Evolutionary conservation across 2,329 filamentous ascomycete genomes (phyloP), one percentile per base, ranked within the genome.

Genomic region (Pseudogymnoascus sp.): DNA sequence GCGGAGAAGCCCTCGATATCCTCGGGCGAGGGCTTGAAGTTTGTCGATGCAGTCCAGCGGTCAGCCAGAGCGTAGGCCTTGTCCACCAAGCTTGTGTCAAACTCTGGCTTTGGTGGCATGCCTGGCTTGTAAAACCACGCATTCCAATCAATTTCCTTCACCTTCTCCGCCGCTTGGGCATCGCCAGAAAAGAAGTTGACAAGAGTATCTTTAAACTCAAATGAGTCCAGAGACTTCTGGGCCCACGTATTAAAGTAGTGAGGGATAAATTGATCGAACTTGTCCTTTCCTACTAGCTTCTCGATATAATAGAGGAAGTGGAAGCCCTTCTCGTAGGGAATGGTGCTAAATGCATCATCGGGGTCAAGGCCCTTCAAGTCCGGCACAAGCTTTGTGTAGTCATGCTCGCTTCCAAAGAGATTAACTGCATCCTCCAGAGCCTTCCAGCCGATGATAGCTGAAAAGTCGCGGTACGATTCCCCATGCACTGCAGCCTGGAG

Each of bases 321-420:
- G 76, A 96, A 97, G 3, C 93, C 93, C 77, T 99, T 97, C 74
- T 97, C 93, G 71, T 99, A 99, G 0, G 95, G 92, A 35, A 97
- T 81, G 25, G 86, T 89, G 68, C 90, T 96, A 78, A 97, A 99
- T 1, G 93, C 90, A 75, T 99, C 95, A 74, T 97, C 95, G 0
- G 95, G 95, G 70, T 97, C 93, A 68, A 95, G 88, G 63, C 91
- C 91, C 72, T 93, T 90, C 66, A 97, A 87, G 73, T 91, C 87
- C 64, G 93, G 84, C 67, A 96, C 86, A 61, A 99, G 83, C 75
- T 96, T 96, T 6, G 95, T 99, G 78, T 95, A 97, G 14, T 40
- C 58, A 72, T 96, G 92, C 67, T 96, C 89, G 60, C 85, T 80
- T 40, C 93, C 93, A 70, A 88, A 95, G 40, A 87, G 82, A 35